A percentile compares a stretch with the other conserved stretches of the same genome.
Conservation (phyloP, 148 eudicot species). For the Cornus controversa region DNA sequence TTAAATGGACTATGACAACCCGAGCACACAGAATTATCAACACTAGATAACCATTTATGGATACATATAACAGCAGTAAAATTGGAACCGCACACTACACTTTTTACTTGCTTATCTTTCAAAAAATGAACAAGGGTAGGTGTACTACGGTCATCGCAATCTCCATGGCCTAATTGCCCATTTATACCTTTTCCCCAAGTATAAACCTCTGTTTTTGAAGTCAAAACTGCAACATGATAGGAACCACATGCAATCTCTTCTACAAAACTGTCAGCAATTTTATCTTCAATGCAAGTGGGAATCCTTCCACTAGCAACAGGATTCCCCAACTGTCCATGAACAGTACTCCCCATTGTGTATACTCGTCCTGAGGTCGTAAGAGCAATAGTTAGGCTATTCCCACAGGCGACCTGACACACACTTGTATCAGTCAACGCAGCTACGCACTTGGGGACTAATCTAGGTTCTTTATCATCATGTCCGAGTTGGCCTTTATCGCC, state of each 20-base stretch:
- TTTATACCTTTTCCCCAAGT: slow-evolving; percentile 95
- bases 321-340: slow-evolving; percentile 60
- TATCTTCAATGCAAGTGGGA: slow-evolving; percentile 55
- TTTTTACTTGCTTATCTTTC: slow-evolving; percentile 75
- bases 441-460: slow-evolving; percentile 57
- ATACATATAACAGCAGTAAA: slow-evolving; percentile 73
- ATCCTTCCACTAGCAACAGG: slow-evolving; percentile 48
- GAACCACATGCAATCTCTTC: slow-evolving; percentile 89
- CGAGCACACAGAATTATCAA: slow-evolving; percentile 73
- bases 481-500: slow-evolving; percentile 89
- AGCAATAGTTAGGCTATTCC: slow-evolving; percentile 59
- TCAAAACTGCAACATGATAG: slow-evolving; percentile 79
- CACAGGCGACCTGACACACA: slow-evolving; percentile 74
- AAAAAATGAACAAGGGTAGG: slow-evolving; percentile 65
- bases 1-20: slow-evolving; percentile 72
- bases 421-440: slow-evolving; percentile 35
- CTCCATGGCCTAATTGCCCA: slow-evolving; percentile 92
- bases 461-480: slow-evolving; percentile 65
- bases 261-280: slow-evolving; percentile 42
- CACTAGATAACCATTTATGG: slow-evolving; percentile 67
- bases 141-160: slow-evolving; percentile 47
- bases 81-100: slow-evolving; percentile 77
- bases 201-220: slow-evolving; percentile 70
- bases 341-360: slow-evolving; percentile 70
- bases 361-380: slow-evolving; percentile 63